A percentile compares a stretch with the other conserved stretches of the same genome.
phyloP scores from a whole-genome alignment of 257 asterid species.

The Nicotiana tabacum region DNA sequence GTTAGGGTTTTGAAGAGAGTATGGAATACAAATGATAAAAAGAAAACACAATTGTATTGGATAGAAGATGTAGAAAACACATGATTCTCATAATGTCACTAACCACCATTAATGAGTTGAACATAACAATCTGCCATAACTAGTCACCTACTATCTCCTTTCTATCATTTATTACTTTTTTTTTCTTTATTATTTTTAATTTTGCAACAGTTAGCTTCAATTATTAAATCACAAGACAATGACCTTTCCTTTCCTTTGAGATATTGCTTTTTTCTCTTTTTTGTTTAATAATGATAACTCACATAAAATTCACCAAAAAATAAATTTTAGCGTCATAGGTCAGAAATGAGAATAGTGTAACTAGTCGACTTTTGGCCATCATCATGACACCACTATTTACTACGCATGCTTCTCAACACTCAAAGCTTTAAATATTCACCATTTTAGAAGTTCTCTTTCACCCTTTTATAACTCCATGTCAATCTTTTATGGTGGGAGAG shows the following conservation, averaged over 20 bases:
- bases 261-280: neutral
- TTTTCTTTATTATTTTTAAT: neutral
- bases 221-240: constrained; percentile 26
- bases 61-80: neutral
- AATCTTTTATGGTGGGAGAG: too few relatives aligned
- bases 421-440: neutral
- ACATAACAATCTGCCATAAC: neutral
- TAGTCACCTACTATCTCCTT: constrained; percentile 26
- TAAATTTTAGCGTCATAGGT: neutral
- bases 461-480: neutral
- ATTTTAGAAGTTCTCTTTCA: neutral
- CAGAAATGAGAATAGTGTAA: neutral
- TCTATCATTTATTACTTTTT: constrained; percentile 5
- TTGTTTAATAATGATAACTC: neutral
- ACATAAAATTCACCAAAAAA: constrained; percentile 3
- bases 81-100: neutral
- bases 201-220: constrained; percentile 31
- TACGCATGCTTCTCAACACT: constrained; percentile 29
- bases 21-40: too few relatives aligned
- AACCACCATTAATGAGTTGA: constrained; percentile 8
- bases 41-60: neutral
- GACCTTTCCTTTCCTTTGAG: neutral
- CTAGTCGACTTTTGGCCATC: neutral
- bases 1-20: too few relatives aligned
- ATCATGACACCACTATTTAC: constrained; percentile 11